phyloP scores from a whole-genome alignment of 371 early-diverging fungal genomes.

The Mucor sp. region DNA sequence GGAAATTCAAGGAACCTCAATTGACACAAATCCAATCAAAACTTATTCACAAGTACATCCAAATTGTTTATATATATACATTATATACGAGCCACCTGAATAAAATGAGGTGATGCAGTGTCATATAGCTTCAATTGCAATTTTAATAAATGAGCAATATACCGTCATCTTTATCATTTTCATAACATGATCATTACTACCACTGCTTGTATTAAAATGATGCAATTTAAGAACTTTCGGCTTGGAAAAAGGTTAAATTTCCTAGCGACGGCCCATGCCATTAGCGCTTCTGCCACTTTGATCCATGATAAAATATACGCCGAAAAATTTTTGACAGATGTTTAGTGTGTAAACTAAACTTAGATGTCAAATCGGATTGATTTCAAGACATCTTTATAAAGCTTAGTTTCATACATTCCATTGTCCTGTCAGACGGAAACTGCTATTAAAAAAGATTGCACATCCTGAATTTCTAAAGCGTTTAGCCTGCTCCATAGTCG shows the following conservation, averaged over 20 bases:
- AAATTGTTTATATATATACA: background rate
- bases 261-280: background rate
- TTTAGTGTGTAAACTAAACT: background rate
- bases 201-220: background rate
- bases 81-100: too few species aligned
- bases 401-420: background rate
- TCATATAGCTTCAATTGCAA: background rate
- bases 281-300: background rate
- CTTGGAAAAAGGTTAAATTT: background rate
- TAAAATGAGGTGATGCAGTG: background rate
- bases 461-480: background rate
- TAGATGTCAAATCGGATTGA: background rate
- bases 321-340: background rate
- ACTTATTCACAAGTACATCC: background rate
- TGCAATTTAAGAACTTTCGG: background rate
- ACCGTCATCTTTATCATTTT: background rate
- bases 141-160: background rate
- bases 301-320: background rate
- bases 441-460: background rate
- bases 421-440: background rate
- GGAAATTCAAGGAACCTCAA: constrained; percentile 5
- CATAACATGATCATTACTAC: background rate
- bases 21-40: constrained; percentile 3
- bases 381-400: background rate
- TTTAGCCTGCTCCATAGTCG: background rate